Evolutionary conservation across 352 stramenopile genomes (phyloP), one percentile per base, ranked within the genome.

Genomic region (Globisporangium cystogenes): DNA sequence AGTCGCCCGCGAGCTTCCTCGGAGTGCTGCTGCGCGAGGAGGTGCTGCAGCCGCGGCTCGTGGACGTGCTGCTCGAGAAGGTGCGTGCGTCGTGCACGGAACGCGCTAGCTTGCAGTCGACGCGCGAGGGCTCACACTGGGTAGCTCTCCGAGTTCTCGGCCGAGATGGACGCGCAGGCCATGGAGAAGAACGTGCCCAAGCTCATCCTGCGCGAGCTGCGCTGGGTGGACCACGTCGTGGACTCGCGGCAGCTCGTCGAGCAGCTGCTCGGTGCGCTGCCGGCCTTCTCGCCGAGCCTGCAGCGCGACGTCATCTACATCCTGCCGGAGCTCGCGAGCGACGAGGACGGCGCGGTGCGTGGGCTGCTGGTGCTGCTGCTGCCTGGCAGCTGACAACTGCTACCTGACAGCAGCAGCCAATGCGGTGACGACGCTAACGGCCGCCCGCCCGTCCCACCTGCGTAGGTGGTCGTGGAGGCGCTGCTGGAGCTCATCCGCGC

Each of bases 301-400:
- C 76, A 84, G 53, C 65, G 64, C n/a, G 74, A 87, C 23, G 63
- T 87, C 43, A 86, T 87, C 59, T 82, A 82, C 56, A 80, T 87
- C 49, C 35, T 87, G 21, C 76, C 76, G 3, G 76, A 87, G 50
- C 72, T 87, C 42, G 71, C 74, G 6, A 63, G 64, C 48, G 76
- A 87, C 55, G 61, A 72, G 49, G 68, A 87, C 40, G 50, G 55
- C 0, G 23, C 58, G 51, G 65, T 42, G 15, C 14, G 11, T 12
- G 11, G n/a, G n/a, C n/a, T 21, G 33, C 7, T 39, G 24, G 12
- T 24, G 35, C 37, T 6, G 4, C 10, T 16, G 26, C 53, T n/a
- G 36, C 33, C 11, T 6, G 5, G 8, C 14, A 12, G 40, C 15
- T 20, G 0, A 36, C 20, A 21, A 24, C n/a, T 40, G 21, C n/a